These are phyloP conservation scores for Rubus parviflorus DNA, from an alignment of 306 rosid species.

Conservation along the genomic window DNA sequence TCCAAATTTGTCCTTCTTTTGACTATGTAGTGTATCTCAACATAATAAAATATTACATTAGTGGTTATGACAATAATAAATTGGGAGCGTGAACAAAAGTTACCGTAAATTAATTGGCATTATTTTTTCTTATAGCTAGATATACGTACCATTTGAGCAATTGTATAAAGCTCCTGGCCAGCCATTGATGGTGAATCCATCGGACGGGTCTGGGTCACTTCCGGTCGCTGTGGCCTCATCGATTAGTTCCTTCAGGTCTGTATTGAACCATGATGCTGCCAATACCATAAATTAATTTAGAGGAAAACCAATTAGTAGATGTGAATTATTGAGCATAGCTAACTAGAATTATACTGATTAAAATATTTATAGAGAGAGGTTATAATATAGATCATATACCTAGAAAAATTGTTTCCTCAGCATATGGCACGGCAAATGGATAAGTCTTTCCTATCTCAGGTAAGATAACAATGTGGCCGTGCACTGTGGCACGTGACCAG, in stretches of 20 bases:
- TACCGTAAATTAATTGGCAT: no score
- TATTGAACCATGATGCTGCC: constrained; percentile 5
- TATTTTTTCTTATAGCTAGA: no score
- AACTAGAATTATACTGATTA: no score
- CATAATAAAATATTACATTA: no score
- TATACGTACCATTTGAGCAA: constrained; percentile 16
- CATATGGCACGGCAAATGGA: constrained; percentile 14
- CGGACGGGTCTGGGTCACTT: not conserved
- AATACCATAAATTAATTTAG: not conserved
- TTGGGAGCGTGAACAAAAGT: no score
- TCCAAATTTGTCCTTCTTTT: not conserved
- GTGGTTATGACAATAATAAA: no score
- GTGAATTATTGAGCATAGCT: not conserved
- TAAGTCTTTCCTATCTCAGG: not conserved
- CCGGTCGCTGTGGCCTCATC: not conserved
- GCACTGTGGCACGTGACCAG: constrained; percentile 28
- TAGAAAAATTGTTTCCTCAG: not conserved
- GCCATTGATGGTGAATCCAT: constrained; percentile 22
- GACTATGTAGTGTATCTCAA: not conserved
- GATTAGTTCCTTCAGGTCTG: constrained; percentile 13
- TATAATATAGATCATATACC: constrained; percentile 10
- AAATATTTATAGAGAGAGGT: no score
- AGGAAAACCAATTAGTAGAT: not conserved
- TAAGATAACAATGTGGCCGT: constrained; percentile 20
- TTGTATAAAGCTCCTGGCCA: constrained; percentile 15